These are phyloP conservation scores for Colletotrichum lupini DNA, from an alignment of 2,329 filamentous ascomycete species.

Conservation along the genomic window DNA sequence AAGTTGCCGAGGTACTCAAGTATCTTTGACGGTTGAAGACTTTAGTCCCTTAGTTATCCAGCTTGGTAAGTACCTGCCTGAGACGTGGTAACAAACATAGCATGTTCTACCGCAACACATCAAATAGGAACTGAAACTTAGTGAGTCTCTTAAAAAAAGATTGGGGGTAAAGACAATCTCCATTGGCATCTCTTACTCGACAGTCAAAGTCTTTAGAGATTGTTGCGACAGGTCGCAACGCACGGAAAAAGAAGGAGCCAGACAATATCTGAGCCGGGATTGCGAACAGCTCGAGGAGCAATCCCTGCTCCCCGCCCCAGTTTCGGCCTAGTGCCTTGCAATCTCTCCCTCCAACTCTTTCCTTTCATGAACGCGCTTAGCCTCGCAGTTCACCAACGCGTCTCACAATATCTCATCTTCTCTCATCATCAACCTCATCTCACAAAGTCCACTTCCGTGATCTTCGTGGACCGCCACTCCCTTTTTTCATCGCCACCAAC, in stretches of 20 bases:
- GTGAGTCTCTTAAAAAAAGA: background rate
- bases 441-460: background rate
- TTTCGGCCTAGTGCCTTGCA: constrained; percentile 29
- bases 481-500: constrained; percentile 8
- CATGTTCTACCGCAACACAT: background rate
- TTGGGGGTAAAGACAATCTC: background rate
- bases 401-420: constrained; percentile 35
- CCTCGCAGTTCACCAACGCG: constrained; percentile 35
- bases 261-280: background rate
- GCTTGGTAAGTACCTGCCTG: background rate
- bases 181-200: background rate
- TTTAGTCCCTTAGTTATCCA: background rate
- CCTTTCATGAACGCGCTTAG: constrained; percentile 35
- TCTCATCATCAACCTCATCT: constrained; percentile 35
- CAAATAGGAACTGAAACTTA: background rate
- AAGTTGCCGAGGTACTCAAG: no score
- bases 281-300: background rate
- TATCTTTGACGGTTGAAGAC: background rate
- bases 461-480: background rate
- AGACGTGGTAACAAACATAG: background rate
- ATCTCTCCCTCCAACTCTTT: constrained; percentile 34
- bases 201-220: background rate
- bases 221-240: background rate
- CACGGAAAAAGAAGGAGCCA: background rate
- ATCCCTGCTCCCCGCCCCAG: constrained; percentile 25